Percentiles rank a stretch among this genome's conserved stretches.
These are phyloP conservation scores for Helicocarpus griseus DNA, from an alignment of 2,329 filamentous ascomycete species.

Conservation along the genomic window DNA sequence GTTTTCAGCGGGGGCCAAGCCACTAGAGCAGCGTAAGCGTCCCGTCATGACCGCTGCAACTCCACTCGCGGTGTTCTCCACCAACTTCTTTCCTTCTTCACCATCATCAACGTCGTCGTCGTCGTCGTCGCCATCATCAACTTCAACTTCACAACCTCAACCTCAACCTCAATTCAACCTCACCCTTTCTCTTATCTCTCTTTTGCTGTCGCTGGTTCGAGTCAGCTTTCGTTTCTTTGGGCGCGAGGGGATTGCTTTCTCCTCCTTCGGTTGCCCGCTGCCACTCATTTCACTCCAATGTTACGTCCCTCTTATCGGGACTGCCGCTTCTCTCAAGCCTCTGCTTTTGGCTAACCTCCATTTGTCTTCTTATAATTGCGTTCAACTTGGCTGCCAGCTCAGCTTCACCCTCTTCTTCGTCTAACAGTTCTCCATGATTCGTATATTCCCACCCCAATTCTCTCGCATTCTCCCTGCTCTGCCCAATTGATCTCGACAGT, in stretches of 20 bases:
- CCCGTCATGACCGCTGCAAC: background rate
- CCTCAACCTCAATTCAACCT: slow-evolving; percentile 1
- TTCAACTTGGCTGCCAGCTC: background rate
- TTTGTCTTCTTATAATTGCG: background rate
- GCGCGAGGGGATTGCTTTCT: background rate
- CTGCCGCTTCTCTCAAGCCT: background rate
- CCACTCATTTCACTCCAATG: background rate
- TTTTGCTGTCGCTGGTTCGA: background rate
- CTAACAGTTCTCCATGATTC: background rate
- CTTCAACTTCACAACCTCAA: too few species aligned
- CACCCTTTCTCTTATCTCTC: background rate
- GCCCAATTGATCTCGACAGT: background rate
- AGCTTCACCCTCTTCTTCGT: background rate
- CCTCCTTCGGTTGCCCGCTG: background rate
- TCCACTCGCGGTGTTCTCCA: background rate
- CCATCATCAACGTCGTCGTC: background rate
- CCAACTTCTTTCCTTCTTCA: background rate
- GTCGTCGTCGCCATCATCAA: too few species aligned
- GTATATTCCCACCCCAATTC: background rate
- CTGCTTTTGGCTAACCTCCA: background rate
- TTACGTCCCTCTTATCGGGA: background rate
- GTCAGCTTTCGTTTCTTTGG: background rate
- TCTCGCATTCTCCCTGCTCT: background rate
- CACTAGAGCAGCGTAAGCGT: background rate
- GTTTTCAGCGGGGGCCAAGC: background rate